A percentile compares a stretch with the other conserved stretches of the same genome.
Conservation (phyloP, 768 basidiomycete genomes). For the Phallus indusiatus region DNA sequence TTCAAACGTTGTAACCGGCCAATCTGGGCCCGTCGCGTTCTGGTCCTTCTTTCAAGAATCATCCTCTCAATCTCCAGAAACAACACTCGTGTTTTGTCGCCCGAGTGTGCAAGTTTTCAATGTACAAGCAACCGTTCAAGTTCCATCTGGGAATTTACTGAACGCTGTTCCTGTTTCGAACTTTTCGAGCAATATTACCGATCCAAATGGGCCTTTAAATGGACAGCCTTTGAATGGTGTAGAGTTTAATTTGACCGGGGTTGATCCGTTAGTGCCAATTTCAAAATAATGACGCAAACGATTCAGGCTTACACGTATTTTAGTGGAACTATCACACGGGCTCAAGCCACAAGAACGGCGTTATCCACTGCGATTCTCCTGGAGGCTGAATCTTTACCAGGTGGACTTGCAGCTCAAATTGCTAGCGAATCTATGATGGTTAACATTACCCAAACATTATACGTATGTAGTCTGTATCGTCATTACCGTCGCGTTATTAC, state of each 20-base stretch:
- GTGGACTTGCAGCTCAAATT: slow-evolving; percentile 32
- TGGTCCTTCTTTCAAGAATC: slow-evolving; percentile 45
- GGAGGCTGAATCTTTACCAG: slow-evolving; percentile 29
- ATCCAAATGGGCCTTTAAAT: slow-evolving; percentile 26
- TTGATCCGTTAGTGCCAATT: slow-evolving; percentile 21
- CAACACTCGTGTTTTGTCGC: slow-evolving; percentile 26
- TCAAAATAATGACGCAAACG: background rate
- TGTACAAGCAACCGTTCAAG: slow-evolving; percentile 34
- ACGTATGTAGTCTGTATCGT: slow-evolving; percentile 30
- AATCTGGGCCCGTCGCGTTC: slow-evolving; percentile 42
- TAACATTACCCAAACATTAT: slow-evolving; percentile 31
- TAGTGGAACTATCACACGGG: slow-evolving; percentile 13
- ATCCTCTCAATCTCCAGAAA: slow-evolving; percentile 32
- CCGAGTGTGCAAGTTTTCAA: slow-evolving; percentile 37
- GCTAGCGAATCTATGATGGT: slow-evolving; percentile 26
- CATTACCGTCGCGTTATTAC: background rate
- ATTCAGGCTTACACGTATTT: background rate
- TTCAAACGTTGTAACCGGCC: slow-evolving; percentile 14
- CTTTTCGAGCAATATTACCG: slow-evolving; percentile 35
- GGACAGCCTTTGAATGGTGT: slow-evolving; percentile 47
- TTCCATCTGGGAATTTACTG: slow-evolving; percentile 35
- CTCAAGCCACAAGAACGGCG: slow-evolving; percentile 36
- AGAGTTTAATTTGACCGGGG: slow-evolving; percentile 33
- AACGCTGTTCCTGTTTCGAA: slow-evolving; percentile 29
- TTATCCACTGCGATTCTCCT: slow-evolving; percentile 45